Base-by-base conservation (phyloP, 139 green algal species). In the Spirogloea muscicola region DNA sequence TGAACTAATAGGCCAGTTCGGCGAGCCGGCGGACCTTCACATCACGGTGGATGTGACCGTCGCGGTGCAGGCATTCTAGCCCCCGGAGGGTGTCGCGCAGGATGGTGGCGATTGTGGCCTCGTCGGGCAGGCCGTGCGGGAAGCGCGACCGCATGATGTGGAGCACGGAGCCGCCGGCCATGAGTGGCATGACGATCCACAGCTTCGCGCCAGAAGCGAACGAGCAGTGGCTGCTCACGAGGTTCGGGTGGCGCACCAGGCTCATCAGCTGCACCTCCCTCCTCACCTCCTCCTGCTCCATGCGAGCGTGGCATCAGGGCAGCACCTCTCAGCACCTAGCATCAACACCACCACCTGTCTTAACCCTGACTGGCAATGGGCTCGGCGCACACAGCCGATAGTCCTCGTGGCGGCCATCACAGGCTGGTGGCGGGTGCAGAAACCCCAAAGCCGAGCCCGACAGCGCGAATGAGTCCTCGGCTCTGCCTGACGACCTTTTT, bases 51-150 rank as follows among this genome's bases (percentile, higher is more conserved):
- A 99, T 98, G 62, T 90, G 86, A 21, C 90, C 89, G 57, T 96
- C 82, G 10, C 86, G 85, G 86, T 99, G 94, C 52, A 98, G 86
- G 77, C 98, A 99, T n/a, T 97, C 94, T 55, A 98, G 84, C 1
- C 84, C 94, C 72, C 90, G 92, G 33, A 97, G 85, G 48, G 95
- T 91, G 43, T 95, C 90, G n/a, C 88, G 85, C 79, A 96, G 87
- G 76, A 99, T 95, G 29, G 91, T 96, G 10, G 93, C 91, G 63
- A 98, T 96, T 0, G 89, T 72, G 0, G 85, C 66, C 87, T 98
- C 94, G 25, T 96, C 87, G n/a, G n/a, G n/a, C 61, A 98, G 76
- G 25, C 94, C 94, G 82, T 96, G 18, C 9, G 27, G 66, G 59
- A 62, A 34, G 34, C 18, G 25, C 31, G 77, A 64, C 75, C 84